Evolutionary conservation across 176 grass and related monocot genomes (phyloP).

Genomic region (Carex cristatella): DNA sequence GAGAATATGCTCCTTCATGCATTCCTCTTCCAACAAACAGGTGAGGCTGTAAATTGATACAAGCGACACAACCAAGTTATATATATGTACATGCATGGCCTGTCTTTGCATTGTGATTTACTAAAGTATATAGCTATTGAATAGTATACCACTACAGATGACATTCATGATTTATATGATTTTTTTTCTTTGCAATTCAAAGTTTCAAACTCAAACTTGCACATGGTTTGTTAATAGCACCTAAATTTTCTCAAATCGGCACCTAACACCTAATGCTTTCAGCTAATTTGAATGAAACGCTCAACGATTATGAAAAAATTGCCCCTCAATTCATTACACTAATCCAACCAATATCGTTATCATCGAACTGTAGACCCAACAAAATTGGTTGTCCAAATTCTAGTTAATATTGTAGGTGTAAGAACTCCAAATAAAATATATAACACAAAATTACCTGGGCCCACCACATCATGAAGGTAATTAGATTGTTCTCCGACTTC

Average conservation of each 20-base stretch:
- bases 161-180: not conserved
- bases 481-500: conserved; percentile 70
- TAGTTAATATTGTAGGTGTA: not conserved
- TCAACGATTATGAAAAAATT: not conserved
- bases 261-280: not conserved
- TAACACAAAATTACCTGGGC: conserved; percentile 63
- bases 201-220: not conserved
- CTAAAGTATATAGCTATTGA: not conserved
- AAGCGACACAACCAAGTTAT: not conserved
- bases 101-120: conserved; percentile 6
- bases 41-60: conserved; percentile 68
- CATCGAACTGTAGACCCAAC: not conserved
- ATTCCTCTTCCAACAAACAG: conserved; percentile 98
- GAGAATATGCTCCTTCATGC: conserved; percentile 97
- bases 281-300: not conserved
- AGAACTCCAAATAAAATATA: not conserved
- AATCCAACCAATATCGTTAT: not conserved
- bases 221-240: not conserved
- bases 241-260: not conserved
- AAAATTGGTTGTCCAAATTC: not conserved
- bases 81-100: not conserved
- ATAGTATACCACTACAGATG: too few relatives aligned
- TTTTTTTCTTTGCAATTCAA: not conserved
- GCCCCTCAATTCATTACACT: not conserved
- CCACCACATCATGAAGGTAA: conserved; percentile 99